Conservation (phyloP, 73 alveolate genomes). For the Blepharisma stoltei region DNA sequence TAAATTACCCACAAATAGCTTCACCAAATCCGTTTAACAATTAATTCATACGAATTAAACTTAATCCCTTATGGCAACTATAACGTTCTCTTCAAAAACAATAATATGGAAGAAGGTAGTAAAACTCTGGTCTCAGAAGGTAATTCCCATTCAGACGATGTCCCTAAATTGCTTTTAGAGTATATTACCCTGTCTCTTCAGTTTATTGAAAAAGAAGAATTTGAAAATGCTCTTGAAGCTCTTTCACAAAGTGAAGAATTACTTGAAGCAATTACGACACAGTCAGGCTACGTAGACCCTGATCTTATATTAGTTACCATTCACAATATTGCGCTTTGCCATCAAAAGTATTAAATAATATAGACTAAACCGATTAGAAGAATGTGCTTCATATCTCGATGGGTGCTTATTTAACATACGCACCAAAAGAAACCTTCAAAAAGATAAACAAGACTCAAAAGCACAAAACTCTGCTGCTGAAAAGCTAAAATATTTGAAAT, state of each 20-base stretch:
- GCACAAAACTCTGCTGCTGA: background rate
- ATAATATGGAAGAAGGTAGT: no score
- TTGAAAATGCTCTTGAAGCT: conserved; percentile 58
- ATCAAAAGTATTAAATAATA: conserved; percentile 39
- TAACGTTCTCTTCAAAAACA: no score
- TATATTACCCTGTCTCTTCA: background rate
- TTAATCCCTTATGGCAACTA: no score
- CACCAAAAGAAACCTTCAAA: background rate
- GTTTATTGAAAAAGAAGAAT: conserved; percentile 41
- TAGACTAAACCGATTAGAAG: conserved; percentile 34
- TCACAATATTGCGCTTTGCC: conserved; percentile 59
- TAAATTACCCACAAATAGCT: no score
- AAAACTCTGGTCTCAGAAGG: conserved; percentile 11
- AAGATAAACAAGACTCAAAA: background rate
- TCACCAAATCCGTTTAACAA: no score
- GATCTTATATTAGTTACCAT: conserved; percentile 51
- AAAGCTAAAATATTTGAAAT: conserved; percentile 50
- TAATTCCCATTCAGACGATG: background rate
- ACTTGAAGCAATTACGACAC: conserved; percentile 42
- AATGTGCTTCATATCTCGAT: conserved; percentile 61
- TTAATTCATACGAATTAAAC: no score
- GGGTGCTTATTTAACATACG: conserved; percentile 43
- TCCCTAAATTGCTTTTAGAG: conserved; percentile 10
- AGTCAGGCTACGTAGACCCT: conserved; percentile 56
- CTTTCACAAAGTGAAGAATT: conserved; percentile 47